phyloP scores from a whole-genome alignment of 2,329 filamentous ascomycete genomes.

The Diplodia scrobiculata region DNA sequence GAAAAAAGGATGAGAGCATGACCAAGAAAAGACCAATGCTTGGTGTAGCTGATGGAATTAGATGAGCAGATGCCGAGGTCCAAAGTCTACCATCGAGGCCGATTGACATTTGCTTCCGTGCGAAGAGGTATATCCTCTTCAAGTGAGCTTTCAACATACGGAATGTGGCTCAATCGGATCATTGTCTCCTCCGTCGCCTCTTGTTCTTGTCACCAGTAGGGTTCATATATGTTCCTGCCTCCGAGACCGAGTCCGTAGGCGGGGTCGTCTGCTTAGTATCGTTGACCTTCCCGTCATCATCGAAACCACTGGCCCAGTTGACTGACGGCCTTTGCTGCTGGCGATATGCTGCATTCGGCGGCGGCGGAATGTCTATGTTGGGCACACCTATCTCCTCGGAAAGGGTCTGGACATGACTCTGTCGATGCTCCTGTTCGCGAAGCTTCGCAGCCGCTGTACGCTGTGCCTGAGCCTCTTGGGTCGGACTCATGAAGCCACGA shows the following conservation, averaged over 20 bases:
- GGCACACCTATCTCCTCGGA: constrained; percentile 19
- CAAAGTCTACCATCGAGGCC: too few relatives aligned
- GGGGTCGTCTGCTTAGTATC: neutral
- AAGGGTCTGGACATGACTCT: neutral
- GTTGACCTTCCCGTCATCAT: neutral
- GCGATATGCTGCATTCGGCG: neutral
- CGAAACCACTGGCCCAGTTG: neutral
- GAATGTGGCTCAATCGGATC: neutral
- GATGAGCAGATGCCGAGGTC: too few relatives aligned
- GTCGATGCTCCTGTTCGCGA: neutral
- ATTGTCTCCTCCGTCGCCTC: constrained; percentile 19
- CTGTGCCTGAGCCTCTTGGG: constrained; percentile 16
- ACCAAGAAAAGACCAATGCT: too few relatives aligned
- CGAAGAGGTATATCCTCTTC: too few relatives aligned
- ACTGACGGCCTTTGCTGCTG: constrained; percentile 7
- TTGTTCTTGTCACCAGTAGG: constrained; percentile 19
- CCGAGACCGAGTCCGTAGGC: neutral
- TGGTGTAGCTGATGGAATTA: too few relatives aligned
- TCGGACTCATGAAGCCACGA: constrained; percentile 12
- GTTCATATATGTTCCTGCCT: constrained; percentile 21
- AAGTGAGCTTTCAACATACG: neutral
- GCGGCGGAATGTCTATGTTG: neutral
- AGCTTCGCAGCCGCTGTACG: constrained; percentile 6
- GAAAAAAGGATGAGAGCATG: too few relatives aligned
- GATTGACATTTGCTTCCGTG: too few relatives aligned